Base-by-base conservation (phyloP, 1,284 basidiomycete species). In the Irpex sp. region DNA sequence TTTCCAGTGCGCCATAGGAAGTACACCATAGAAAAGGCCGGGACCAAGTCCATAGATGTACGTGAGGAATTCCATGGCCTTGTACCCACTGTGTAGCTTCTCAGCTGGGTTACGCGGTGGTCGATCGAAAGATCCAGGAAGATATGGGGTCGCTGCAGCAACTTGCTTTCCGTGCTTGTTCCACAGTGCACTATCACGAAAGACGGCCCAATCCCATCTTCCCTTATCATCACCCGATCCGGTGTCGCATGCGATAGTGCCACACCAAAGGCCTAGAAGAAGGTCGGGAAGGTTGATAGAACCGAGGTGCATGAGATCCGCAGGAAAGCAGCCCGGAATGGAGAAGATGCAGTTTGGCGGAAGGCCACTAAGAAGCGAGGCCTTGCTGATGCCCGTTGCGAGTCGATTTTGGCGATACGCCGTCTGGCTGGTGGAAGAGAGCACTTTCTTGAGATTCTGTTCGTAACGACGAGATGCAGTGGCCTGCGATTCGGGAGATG, bases 281-380 rank as follows among this genome's bases (percentile, higher is more conserved):
- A 78, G 65, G 18, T 77, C 72, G 0, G 68, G 56, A 0, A 78
- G 18, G 5, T 74, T 73, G 5, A 74, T 53, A 0, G 61, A 39
- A 4, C 71, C 55, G 0, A 75, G 64, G 57, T 80, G 78, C 78
- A 80, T 79, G 7, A 75, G 60, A 60, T 81, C 75, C 0, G 58
- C 59, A 0, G 63, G 59, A 60, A 77, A 77, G 33, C 66, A 67
- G 0, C 36, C 21, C 0, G 77, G 76, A 2, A 77, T 48, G 0
- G 65, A 61, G 4, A 65, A 59, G 4, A 42, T 42, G n/a, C 56
- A 19, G 4, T 16, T 1, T n/a, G 14, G 2, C 3, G 10, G 64
- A 55, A 68, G 56, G n/a, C 66, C 66, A 23, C 49, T 57, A 57
- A 65, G 58, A 23, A 67, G 52, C 53, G 56, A 62, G 12, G 67